Evolutionary conservation across 2,329 filamentous ascomycete genomes (phyloP), one percentile per base, ranked within the genome.

Genomic region (Neofusicoccum sp.): DNA sequence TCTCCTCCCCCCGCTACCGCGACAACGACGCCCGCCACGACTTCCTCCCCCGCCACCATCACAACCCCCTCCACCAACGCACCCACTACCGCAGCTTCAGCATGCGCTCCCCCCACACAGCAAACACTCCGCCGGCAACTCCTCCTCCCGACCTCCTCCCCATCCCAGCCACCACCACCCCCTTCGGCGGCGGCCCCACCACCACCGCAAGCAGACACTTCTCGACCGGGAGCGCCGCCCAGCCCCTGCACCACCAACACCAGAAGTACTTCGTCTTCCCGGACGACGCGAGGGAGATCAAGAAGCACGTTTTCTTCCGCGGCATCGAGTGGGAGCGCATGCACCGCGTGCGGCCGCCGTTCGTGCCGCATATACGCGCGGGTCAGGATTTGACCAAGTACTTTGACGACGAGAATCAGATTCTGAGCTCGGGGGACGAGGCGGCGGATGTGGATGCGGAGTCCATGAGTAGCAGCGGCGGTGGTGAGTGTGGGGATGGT

Each of bases 281-380:
- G 0, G 84, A 95, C 63, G 93, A 96, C 69, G 93, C 90, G 1
- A 86, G 90, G 65, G 92, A 97, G 60, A 96, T 98, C 79, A 97
- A 96, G 72, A 77, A 82, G 3, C 95, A 98, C 75, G 84, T 86
- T 9, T 98, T 93, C 83, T 98, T 98, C 78, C 82, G 82, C 61
- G 85, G 86, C 53, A 85, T 96, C 14, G 83, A 85, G 1, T 98
- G 91, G 95, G 85, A 89, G 12, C 84, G 83, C 0, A 75, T 96
- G 14, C 89, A 95, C 68, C 76, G 83, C 34, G 82, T 85, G 60
- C 79, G 79, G 7, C 93, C 93, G 0, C 93, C 93, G 0, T 93
- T 96, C 68, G 79, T 96, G 0, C 93, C 93, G 0, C 82, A 86
- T 8, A 86, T 97, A 26, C 70, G 73, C 9, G 72, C 75, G 38